Conservation (phyloP, 2,329 filamentous ascomycete genomes). For the Aquanectria penicillioides region DNA sequence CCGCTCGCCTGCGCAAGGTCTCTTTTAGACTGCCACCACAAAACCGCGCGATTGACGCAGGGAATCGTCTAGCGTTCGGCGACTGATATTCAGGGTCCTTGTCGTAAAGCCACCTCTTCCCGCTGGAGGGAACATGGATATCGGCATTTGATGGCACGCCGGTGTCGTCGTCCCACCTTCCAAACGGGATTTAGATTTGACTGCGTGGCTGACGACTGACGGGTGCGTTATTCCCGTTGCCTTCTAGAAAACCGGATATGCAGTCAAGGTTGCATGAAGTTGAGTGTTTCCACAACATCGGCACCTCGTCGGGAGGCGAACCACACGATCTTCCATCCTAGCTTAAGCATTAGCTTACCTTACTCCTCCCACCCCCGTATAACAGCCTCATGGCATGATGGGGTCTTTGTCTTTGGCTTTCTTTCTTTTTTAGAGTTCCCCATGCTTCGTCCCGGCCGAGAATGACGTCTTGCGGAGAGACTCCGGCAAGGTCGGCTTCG, state of each 20-base stretch:
- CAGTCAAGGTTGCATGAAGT: constrained; percentile 18
- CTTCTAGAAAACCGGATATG: constrained; percentile 24
- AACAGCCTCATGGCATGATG: not conserved
- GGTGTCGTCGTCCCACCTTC: constrained; percentile 20
- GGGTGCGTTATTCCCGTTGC: constrained; percentile 20
- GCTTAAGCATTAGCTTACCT: constrained; percentile 1
- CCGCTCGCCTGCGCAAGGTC: not conserved
- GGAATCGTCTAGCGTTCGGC: constrained; percentile 9
- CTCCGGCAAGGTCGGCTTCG: constrained; percentile 7
- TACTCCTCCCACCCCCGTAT: too few relatives aligned
- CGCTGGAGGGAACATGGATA: constrained; percentile 4
- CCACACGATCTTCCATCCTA: constrained; percentile 2
- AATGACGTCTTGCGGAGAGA: constrained; percentile 11
- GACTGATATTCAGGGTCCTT: constrained; percentile 10
- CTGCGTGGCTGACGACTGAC: not conserved
- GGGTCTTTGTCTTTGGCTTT: constrained; percentile 4
- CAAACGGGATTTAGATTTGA: not conserved
- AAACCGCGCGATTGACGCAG: constrained; percentile 15
- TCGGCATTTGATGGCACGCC: constrained; percentile 18
- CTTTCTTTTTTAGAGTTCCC: not conserved
- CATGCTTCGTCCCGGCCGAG: not conserved
- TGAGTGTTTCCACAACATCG: constrained; percentile 12
- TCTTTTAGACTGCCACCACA: constrained; percentile 1
- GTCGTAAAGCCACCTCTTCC: not conserved
- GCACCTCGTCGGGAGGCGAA: constrained; percentile 9